Base-by-base conservation (phyloP, 1,284 basidiomycete genomes). In the Ceratobasidium sp. region DNA sequence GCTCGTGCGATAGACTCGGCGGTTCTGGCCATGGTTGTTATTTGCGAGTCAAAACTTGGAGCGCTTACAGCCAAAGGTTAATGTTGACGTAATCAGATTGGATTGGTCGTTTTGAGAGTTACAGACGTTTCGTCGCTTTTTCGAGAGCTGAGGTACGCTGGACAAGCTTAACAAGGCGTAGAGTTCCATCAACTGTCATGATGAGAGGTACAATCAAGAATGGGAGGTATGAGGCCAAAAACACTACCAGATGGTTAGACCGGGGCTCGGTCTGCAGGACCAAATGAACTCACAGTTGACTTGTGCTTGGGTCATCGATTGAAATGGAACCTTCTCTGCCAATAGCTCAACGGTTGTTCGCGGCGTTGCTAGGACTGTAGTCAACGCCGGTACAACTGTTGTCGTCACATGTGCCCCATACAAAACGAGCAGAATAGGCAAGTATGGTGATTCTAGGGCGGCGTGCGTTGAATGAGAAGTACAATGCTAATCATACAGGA, bases 1-100 rank as follows among this genome's bases (percentile, higher is more conserved):
- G 89, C 88, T 82, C 88, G 89, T 57, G 96, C 96, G 79, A 97
- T 92, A 17, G 84, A 81, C 78, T 86, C 85, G 33, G 86, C 86
- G 20, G 80, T 79, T 70, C 74, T 80, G 44, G 61, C 40, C 61
- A 67, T 73, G 33, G 52, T 66, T 28, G 33, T 57, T 52, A 28
- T 46, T 75, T 46, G 23, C 59, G 62, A 76, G 73, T 76, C 73
- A 76, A 76, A 50, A 40, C 52, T n/a, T 57, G 48, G 20, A 20
- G 66, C 66, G 66, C 66, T 68, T 68, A 52, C 40, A 52, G 10
- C 5, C 6, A 9, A 38, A 57, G 23, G 33, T 50, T n/a, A 64
- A 56, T 20, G 62, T 23, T 66, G 17, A 76, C 40, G 52, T 66
- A 76, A 66, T 66, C 52, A 12, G 38, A 28, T n/a, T 70, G 42